Evolutionary conservation across 2,329 filamentous ascomycete species (phyloP), one percentile per base, ranked within the genome.

Genomic region (Eutypa lata): DNA sequence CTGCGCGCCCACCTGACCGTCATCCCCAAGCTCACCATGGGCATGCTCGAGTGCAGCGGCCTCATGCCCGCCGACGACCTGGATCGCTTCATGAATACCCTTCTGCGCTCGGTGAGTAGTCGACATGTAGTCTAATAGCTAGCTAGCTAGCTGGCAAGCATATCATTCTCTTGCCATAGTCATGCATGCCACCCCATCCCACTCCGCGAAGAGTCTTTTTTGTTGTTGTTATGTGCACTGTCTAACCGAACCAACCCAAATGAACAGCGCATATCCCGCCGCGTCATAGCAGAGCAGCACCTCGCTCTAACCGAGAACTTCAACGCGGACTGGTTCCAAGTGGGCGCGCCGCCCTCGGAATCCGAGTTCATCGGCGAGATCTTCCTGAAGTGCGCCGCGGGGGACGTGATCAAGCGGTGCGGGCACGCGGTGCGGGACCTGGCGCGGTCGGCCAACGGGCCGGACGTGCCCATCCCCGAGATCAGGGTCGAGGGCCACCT

Each of bases 221-320:
- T n/a, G n/a, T n/a, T n/a, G n/a, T n/a, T n/a, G n/a, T n/a, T n/a
- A n/a, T n/a, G n/a, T n/a, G n/a, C n/a, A 31, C 5, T 10, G 10
- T 22, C n/a, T 40, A 22, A 31, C 31, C 11, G n/a, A 42, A 49
- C 52, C 51, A 50, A 54, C 33, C 33, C 7, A 14, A 6, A 21
- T n/a, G 8, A 37, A 16, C 61, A 94, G 89, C 84, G 94, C 54
- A 99, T 99, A 61, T 97, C 92, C 44, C 87, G 94, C 54, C 86
- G 95, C 57, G 94, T 97, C 60, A 99, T 99, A 66, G 94, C 94
- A 33, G 94, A 99, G 72, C 94, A 99, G 66, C 94, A 99, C 67
- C 84, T 99, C 37, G 91, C 94, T 10, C 81, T 99, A 18, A 96
- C 92, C 4, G 92, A 97, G 61, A 97, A 92, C 1, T 97, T 92